Conservation (phyloP, 2,329 filamentous ascomycete genomes). For the Beauveria sp. region DNA sequence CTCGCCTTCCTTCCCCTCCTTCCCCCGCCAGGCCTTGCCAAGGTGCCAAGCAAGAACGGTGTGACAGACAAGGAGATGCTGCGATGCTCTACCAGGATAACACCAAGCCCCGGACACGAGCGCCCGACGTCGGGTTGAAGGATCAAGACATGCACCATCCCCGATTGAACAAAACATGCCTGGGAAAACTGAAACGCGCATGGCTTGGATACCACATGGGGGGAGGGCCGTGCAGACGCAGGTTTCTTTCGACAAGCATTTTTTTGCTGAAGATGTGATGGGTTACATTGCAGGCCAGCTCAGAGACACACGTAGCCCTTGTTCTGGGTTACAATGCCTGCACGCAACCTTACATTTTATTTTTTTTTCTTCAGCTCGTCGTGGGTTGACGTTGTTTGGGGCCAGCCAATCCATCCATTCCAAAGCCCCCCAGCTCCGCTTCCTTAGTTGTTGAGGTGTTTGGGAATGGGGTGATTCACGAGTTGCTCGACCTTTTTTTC, state of each 20-base stretch:
- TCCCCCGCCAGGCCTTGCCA: too few species aligned
- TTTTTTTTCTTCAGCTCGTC: background rate
- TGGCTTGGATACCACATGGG: background rate
- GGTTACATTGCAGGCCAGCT: background rate
- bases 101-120: background rate
- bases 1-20: background rate
- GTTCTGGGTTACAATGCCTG: too few species aligned
- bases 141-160: background rate
- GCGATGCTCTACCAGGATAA: too few species aligned
- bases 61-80: background rate
- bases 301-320: background rate
- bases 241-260: background rate
- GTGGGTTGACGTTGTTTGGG: background rate
- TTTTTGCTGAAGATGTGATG: background rate
- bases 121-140: background rate
- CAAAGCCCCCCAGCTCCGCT: background rate
- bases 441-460: background rate
- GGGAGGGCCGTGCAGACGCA: background rate
- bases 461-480: too few species aligned
- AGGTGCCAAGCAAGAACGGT: background rate
- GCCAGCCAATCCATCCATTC: background rate
- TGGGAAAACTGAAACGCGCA: background rate
- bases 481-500: too few species aligned
- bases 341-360: too few species aligned
- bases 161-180: background rate